Evolutionary conservation across 371 early-diverging fungal species (phyloP).

Genomic region (Actinomucor elegans): DNA sequence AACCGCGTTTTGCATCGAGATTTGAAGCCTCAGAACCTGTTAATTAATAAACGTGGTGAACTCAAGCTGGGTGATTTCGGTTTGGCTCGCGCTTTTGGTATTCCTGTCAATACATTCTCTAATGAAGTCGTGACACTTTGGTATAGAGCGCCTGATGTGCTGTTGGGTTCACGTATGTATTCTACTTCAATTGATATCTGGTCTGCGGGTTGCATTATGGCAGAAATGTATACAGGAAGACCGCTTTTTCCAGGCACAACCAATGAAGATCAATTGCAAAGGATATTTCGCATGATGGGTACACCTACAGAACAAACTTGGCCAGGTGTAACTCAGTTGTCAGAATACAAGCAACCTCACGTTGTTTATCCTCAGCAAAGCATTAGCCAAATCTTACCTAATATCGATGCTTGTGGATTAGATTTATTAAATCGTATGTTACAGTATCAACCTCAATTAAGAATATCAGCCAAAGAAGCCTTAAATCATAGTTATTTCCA

Average conservation of each 20-base stretch:
- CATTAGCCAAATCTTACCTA: conserved; percentile 72
- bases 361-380: conserved; percentile 67
- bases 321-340: conserved; percentile 86
- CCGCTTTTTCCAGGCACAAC: conserved; percentile 96
- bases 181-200: conserved; percentile 98
- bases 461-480: conserved; percentile 86
- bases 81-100: conserved; percentile 94
- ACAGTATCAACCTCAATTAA: conserved; percentile 79
- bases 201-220: conserved; percentile 98
- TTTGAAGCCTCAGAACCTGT: conserved; percentile 94
- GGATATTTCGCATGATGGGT: conserved; percentile 87
- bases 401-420: conserved; percentile 70
- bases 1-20: conserved; percentile 96
- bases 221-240: conserved; percentile 90
- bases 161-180: conserved; percentile 94
- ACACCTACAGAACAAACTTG: conserved; percentile 84
- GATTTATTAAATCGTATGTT: conserved; percentile 78
- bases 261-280: conserved; percentile 85
- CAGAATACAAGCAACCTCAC: conserved; percentile 83
- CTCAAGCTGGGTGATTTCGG: conserved; percentile 95
- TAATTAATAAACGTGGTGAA: conserved; percentile 85
- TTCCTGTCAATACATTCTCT: conserved; percentile 94
- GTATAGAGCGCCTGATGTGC: conserved; percentile 96
- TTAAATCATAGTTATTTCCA: conserved; percentile 79
- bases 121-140: conserved; percentile 98